These are phyloP conservation scores for Triangularia setosa DNA, from an alignment of 2,329 filamentous ascomycete species.

Conservation along the genomic window DNA sequence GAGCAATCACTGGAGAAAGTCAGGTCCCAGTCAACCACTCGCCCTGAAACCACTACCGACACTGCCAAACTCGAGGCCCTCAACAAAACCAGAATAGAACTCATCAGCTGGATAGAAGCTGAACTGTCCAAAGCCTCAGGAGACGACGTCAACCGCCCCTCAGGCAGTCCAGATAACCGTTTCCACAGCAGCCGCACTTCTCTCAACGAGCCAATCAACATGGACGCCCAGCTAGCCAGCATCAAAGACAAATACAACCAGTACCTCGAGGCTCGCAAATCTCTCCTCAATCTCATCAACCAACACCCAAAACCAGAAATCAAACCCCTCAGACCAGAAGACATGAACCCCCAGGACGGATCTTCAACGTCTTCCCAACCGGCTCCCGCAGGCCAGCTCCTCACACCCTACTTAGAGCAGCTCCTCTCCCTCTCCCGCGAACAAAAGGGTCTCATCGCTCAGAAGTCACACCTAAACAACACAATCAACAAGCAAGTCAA, in stretches of 20 bases:
- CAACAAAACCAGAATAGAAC: slow-evolving; percentile 51
- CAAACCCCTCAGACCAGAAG: slow-evolving; percentile 14
- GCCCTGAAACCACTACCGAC: slow-evolving; percentile 34
- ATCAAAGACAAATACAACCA: slow-evolving; percentile 52
- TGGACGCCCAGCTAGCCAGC: slow-evolving; percentile 39
- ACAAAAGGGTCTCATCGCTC: slow-evolving; percentile 54
- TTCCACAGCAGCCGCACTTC: slow-evolving; percentile 14
- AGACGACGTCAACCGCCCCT: slow-evolving; percentile 28
- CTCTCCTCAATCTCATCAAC: slow-evolving; percentile 41
- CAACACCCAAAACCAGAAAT: slow-evolving; percentile 19
- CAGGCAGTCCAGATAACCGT: slow-evolving; percentile 23
- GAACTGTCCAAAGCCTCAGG: slow-evolving; percentile 53
- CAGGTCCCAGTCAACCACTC: slow-evolving; percentile 36
- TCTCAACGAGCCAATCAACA: slow-evolving; percentile 25
- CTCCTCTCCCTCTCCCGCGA: slow-evolving; percentile 50
- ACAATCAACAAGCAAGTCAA: slow-evolving; percentile 48
- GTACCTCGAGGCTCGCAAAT: slow-evolving; percentile 49
- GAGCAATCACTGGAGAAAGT: slow-evolving; percentile 51
- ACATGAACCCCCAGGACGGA: not conserved
- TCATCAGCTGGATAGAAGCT: slow-evolving; percentile 63
- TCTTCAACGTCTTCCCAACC: slow-evolving; percentile 12
- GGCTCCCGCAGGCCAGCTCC: slow-evolving; percentile 38
- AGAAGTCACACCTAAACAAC: slow-evolving; percentile 55
- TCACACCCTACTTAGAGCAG: slow-evolving; percentile 54
- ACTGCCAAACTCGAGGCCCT: slow-evolving; percentile 50